phyloP scores from a whole-genome alignment of 139 green algal genomes.

The Cymbomonas tetramitiformis region DNA sequence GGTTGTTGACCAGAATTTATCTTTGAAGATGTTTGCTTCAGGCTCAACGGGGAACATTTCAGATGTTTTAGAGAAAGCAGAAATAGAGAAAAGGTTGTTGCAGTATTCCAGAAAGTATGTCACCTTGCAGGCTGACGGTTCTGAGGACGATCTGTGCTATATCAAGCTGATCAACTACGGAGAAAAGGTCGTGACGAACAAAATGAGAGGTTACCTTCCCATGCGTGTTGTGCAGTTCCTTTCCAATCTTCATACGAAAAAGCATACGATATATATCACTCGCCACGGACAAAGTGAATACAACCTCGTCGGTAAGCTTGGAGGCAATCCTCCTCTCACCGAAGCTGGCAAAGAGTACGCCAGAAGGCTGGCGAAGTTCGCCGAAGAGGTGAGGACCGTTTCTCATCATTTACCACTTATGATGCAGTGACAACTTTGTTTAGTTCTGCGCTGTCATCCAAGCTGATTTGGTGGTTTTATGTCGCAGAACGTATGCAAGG shows the following conservation, averaged over 20 bases:
- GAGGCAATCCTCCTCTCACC: constrained; percentile 15
- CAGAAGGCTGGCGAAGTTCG: constrained; percentile 14
- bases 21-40: neutral
- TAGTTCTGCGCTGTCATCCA: too few relatives aligned
- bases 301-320: constrained; percentile 14
- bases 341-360: constrained; percentile 10
- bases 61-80: too few relatives aligned
- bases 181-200: constrained; percentile 15
- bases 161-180: constrained; percentile 20
- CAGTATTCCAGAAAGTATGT: constrained; percentile 18
- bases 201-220: constrained; percentile 20
- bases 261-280: constrained; percentile 17
- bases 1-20: neutral
- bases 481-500: too few relatives aligned
- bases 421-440: too few relatives aligned
- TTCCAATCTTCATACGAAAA: constrained; percentile 11
- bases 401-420: too few relatives aligned
- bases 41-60: too few relatives aligned
- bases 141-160: constrained; percentile 14
- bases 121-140: constrained; percentile 8
- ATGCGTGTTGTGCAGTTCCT: constrained; percentile 21
- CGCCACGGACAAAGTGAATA: constrained; percentile 23
- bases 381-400: constrained; percentile 5
- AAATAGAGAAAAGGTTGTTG: too few relatives aligned
- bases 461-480: too few relatives aligned